These are phyloP conservation scores for Typha latifolia DNA, from an alignment of 176 grass and related monocot species.

Conservation along the genomic window DNA sequence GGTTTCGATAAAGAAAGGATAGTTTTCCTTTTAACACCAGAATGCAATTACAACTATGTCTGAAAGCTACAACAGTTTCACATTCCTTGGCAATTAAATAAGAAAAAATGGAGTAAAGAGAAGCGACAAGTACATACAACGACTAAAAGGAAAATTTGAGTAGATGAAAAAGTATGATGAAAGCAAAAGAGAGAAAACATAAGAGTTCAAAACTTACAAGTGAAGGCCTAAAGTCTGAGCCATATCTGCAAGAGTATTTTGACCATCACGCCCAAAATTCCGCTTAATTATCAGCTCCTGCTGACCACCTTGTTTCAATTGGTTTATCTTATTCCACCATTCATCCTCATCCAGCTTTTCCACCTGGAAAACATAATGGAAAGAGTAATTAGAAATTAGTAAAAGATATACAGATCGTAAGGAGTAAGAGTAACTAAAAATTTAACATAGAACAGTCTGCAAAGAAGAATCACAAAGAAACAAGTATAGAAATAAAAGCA, in stretches of 20 bases:
- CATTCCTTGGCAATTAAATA: too few relatives aligned
- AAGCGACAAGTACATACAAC: background rate
- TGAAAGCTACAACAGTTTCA: too few relatives aligned
- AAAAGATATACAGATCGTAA: background rate
- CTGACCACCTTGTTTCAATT: constrained; percentile 73
- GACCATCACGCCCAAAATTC: constrained; percentile 88
- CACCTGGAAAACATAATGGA: constrained; percentile 30
- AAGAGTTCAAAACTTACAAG: constrained; percentile 53
- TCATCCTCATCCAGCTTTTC: constrained; percentile 90
- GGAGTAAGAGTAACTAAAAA: too few relatives aligned
- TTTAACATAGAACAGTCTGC: background rate
- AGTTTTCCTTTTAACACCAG: too few relatives aligned
- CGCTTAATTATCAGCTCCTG: constrained; percentile 72
- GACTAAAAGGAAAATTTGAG: constrained; percentile 2
- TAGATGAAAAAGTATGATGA: background rate
- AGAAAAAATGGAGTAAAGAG: background rate
- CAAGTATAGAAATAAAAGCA: too few relatives aligned
- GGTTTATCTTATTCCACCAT: constrained; percentile 64
- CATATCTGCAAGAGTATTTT: constrained; percentile 71
- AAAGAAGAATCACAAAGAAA: background rate
- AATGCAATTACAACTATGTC: too few relatives aligned
- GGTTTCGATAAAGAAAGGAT: background rate
- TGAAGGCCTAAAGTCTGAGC: constrained; percentile 67
- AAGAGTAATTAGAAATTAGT: background rate
- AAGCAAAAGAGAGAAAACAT: constrained; percentile 10